These are phyloP conservation scores for Colletotrichum camelliae DNA, from an alignment of 2,329 filamentous ascomycete species.

Conservation along the genomic window DNA sequence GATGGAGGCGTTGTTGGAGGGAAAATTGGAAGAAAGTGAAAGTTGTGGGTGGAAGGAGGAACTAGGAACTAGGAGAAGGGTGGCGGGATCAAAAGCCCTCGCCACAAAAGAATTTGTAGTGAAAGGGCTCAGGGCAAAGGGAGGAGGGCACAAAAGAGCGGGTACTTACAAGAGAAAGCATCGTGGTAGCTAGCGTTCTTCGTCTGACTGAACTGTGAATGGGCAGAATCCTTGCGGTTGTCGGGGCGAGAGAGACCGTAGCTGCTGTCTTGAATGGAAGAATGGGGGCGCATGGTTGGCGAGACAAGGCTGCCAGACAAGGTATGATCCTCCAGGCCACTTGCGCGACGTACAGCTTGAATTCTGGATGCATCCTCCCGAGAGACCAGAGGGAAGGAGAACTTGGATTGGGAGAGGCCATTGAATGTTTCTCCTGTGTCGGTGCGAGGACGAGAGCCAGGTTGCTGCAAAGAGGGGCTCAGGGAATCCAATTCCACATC, in stretches of 20 bases:
- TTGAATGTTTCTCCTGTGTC: neutral
- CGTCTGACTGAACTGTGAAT: neutral
- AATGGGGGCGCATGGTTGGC: neutral
- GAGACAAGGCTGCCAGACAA: slow-evolving; percentile 9
- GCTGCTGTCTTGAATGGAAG: neutral
- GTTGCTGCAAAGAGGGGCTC: neutral
- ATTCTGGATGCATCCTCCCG: slow-evolving; percentile 12
- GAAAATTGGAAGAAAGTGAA: neutral
- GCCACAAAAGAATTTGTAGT: neutral
- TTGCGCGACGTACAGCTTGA: slow-evolving; percentile 19
- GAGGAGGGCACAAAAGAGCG: neutral
- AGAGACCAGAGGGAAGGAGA: slow-evolving; percentile 11
- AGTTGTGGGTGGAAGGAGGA: neutral
- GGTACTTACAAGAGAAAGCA: neutral
- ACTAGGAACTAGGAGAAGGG: neutral
- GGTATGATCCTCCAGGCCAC: slow-evolving; percentile 23
- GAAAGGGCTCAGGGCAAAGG: neutral
- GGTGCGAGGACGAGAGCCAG: neutral
- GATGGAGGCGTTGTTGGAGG: neutral
- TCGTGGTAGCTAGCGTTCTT: neutral
- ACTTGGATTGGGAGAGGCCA: neutral
- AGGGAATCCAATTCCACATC: slow-evolving; percentile 6
- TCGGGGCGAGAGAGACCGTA: neutral
- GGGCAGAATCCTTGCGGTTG: neutral
- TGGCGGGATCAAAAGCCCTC: neutral